Base-by-base conservation (phyloP, 2,329 filamentous ascomycete genomes). In the Parasarocladium wereldwijsianum region DNA sequence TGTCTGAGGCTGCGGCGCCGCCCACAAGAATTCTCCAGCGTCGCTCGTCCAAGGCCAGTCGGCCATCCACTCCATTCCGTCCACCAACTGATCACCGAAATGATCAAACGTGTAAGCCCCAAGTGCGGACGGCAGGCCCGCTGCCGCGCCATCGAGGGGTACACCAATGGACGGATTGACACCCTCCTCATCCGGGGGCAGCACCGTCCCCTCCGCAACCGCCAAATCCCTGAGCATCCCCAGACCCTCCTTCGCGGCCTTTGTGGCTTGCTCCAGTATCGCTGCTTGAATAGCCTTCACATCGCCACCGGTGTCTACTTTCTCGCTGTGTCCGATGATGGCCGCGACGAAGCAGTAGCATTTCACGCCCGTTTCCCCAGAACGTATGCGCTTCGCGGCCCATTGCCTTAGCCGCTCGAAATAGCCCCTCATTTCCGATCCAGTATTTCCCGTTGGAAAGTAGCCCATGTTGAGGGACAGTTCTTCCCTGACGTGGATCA, bases 291-390 rank as follows among this genome's bases (percentile, higher is more conserved):
- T 37, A 20, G 51, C 46, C 4, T 45, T 41, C 9, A 47, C 38
- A 3, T 40, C 32, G 2, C 47, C 23, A 1, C 50, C 48, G 8
- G 32, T 29, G 13, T 46, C 47, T 5, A 60, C 38, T 1, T 49
- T 50, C 16, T 57, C 44, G 0, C 50, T 41, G n/a, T 60, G 50
- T 8, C 42, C 43, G 3, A 49, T 22, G 26, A 41, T 40, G 1
- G 46, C 44, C 3, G 46, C 40, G 10, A 50, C 29, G 16, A 62
- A 50, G 17, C 55, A 45, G 24, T 54, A 49, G 4, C 51, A 51
- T 34, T 62, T 63, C 19, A 52, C 40, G 21, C 60, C 61, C 3
- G 56, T 58, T 43, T 62, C 57, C 2, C 58, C 59, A 0, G 55
- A 48, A 14, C 43, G 44, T n/a, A 61, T 40, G 9, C 53, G 45